Conservation (phyloP, 2,329 filamentous ascomycete genomes). For the Pochonia chlamydosporia region DNA sequence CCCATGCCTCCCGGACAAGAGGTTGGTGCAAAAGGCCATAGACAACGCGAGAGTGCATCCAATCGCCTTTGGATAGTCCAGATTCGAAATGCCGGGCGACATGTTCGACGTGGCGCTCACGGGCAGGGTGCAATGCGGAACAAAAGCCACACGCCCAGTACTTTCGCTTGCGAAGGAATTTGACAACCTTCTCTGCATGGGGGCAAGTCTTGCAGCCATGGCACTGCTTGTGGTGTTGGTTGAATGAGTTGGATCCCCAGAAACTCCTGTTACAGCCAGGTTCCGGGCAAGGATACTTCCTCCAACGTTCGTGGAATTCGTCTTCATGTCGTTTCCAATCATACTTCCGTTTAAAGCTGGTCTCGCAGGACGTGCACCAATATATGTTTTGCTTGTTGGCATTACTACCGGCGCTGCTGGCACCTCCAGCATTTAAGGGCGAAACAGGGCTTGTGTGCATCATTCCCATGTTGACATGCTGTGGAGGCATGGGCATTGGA, state of each 20-base stretch:
- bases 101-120: constrained; percentile 63
- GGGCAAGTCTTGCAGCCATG: constrained; percentile 61
- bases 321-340: constrained; percentile 67
- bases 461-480: constrained; percentile 21
- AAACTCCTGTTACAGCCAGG: constrained; percentile 60
- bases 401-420: constrained; percentile 4
- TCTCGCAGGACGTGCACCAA: constrained; percentile 55
- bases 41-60: constrained; percentile 64
- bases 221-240: constrained; percentile 61
- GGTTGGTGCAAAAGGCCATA: constrained; percentile 63
- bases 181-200: constrained; percentile 58
- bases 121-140: constrained; percentile 54
- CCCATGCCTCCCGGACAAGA: constrained; percentile 56
- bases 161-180: constrained; percentile 57
- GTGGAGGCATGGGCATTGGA: constrained; percentile 29
- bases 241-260: constrained; percentile 63
- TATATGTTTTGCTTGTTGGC: constrained; percentile 41
- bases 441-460: constrained; percentile 25
- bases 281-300: constrained; percentile 62
- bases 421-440: not conserved
- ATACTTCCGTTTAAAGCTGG: constrained; percentile 61
- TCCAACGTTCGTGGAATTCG: constrained; percentile 63
- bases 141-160: constrained; percentile 67
- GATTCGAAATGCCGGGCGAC: constrained; percentile 62
- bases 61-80: constrained; percentile 57